Percentiles rank a stretch among this genome's conserved stretches.
These are phyloP conservation scores for Rhizophagus clarus DNA, from an alignment of 192 early-diverging fungal genomes.

Conservation along the genomic window DNA sequence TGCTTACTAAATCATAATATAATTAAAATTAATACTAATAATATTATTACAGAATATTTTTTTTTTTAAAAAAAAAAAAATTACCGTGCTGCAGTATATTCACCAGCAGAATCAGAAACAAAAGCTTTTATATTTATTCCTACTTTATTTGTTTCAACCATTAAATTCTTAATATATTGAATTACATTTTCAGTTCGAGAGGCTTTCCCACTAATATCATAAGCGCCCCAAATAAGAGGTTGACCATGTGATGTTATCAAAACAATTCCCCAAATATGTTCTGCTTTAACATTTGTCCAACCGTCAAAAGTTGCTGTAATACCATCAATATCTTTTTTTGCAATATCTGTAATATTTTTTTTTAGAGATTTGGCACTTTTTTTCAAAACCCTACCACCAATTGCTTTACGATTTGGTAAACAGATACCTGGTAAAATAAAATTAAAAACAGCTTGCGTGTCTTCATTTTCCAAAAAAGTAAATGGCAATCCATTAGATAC, in stretches of 20 bases:
- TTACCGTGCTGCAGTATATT: conserved; percentile 8
- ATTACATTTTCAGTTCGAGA: conserved; percentile 15
- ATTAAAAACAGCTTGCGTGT: neutral
- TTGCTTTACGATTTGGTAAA: neutral
- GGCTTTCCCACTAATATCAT: neutral
- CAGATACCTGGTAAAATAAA: neutral
- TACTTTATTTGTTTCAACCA: neutral
- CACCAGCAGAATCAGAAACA: conserved; percentile 9
- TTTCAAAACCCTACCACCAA: neutral
- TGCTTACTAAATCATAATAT: neutral
- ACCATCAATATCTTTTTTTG: neutral
- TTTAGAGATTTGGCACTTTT: neutral
- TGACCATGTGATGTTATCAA: conserved; percentile 1
- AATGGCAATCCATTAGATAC: neutral
- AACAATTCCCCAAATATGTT: neutral
- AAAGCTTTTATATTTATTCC: conserved; percentile 9
- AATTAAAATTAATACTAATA: too few relatives aligned
- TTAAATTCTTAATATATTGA: neutral
- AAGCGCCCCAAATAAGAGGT: neutral
- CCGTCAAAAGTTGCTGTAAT: conserved; percentile 2
- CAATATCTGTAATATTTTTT: neutral
- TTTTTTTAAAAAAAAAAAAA: too few relatives aligned
- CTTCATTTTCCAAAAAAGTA: neutral
- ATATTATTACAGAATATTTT: too few relatives aligned
- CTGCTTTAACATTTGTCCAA: conserved; percentile 3